A percentile compares a stretch with the other conserved stretches of the same genome.
phyloP scores from a whole-genome alignment of 345 rosid species.

The Rhodomyrtus tomentosa region DNA sequence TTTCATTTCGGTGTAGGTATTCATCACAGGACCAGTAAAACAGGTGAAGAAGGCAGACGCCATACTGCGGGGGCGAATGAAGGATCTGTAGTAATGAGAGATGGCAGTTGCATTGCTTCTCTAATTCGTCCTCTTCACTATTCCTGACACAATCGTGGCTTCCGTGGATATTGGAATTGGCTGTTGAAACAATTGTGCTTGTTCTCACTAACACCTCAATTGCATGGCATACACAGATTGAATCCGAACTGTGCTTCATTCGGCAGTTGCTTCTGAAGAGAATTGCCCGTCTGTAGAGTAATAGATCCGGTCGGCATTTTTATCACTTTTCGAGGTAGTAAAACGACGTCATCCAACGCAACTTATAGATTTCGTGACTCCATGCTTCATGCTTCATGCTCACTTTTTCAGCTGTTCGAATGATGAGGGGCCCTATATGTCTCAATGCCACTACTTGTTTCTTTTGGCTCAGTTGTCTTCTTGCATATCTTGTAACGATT shows the following conservation, averaged over 20 bases:
- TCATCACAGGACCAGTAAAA: slow-evolving; percentile 71
- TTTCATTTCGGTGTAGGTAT: slow-evolving; percentile 29
- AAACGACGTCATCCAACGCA: not conserved
- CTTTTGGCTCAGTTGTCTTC: not conserved
- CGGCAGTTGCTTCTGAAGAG: not conserved
- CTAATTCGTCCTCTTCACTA: not conserved
- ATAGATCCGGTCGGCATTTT: not conserved
- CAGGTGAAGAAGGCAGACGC: slow-evolving; percentile 96
- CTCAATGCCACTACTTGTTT: not conserved
- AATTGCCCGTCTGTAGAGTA: not conserved
- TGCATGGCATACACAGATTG: not conserved
- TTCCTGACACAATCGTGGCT: not conserved
- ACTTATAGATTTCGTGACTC: not conserved
- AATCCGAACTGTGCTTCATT: not conserved
- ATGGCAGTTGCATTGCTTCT: not conserved
- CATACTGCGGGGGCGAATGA: slow-evolving; percentile 80
- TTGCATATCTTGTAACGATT: not conserved
- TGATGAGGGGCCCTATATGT: not conserved
- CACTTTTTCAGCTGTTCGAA: not conserved
- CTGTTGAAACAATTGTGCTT: not conserved
- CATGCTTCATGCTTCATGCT: not conserved
- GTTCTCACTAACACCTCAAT: not conserved
- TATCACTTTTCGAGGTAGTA: not conserved
- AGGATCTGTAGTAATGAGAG: slow-evolving; percentile 23
- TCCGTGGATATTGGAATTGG: not conserved